Conservation (phyloP, 768 basidiomycete genomes). For the Termitomyces eurrhizus region DNA sequence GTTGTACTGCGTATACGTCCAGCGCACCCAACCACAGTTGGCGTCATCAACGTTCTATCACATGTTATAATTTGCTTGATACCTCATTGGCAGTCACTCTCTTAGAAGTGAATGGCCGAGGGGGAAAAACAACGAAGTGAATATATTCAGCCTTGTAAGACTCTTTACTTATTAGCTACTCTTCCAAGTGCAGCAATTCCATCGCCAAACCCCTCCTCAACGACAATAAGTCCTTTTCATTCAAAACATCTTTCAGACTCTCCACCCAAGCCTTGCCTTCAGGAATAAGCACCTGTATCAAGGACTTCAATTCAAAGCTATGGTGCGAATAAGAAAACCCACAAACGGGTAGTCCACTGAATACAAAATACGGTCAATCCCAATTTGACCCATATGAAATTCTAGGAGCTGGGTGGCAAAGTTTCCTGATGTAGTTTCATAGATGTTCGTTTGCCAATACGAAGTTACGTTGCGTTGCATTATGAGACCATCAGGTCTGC, state of each 20-base stretch:
- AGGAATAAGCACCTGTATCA: slow-evolving; percentile 16
- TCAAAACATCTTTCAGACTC: slow-evolving; percentile 18
- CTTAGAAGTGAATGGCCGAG: not conserved
- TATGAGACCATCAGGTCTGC: slow-evolving; percentile 25
- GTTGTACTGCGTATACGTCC: too few species aligned
- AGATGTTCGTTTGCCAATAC: slow-evolving; percentile 36
- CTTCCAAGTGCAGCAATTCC: slow-evolving; percentile 24
- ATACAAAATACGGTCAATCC: slow-evolving; percentile 36
- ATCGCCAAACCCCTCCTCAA: slow-evolving; percentile 26
- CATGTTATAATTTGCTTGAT: not conserved
- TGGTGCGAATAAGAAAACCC: slow-evolving; percentile 1
- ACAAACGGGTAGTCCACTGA: slow-evolving; percentile 37
- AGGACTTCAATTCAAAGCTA: not conserved
- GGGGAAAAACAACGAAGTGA: not conserved
- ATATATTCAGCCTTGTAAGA: not conserved
- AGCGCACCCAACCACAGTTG: too few species aligned
- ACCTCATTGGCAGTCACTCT: not conserved
- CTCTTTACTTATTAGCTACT: slow-evolving; percentile 7
- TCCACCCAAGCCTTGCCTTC: slow-evolving; percentile 23
- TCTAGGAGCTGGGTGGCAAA: slow-evolving; percentile 35
- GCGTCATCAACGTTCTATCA: too few species aligned
- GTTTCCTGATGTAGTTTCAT: slow-evolving; percentile 38
- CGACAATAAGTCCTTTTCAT: slow-evolving; percentile 18
- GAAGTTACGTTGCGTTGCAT: slow-evolving; percentile 34
- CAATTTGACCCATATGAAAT: slow-evolving; percentile 37